Evolutionary conservation across 495 filamentous ascomycete genomes (phyloP), one percentile per base, ranked within the genome.

Genomic region (Jackrogersella minutella): DNA sequence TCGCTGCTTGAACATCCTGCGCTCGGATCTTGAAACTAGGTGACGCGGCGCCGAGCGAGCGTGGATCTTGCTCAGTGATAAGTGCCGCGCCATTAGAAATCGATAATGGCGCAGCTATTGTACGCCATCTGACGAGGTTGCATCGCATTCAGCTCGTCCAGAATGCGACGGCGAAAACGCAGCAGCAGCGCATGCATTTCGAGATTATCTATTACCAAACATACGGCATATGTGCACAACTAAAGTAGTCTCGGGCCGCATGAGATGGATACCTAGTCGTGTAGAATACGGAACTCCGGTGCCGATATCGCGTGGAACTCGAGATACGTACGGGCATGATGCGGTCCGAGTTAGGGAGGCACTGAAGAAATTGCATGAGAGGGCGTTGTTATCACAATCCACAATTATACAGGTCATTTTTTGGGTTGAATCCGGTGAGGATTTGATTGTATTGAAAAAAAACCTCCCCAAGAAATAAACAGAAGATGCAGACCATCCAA

Each of bases 1-100:
- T 76, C 21, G 58, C 65, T 14, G 74, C 74, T 5, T 77, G 66
- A 71, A 58, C 9, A 8, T 34, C 31, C n/a, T 21, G 33, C 43
- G 9, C 39, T 43, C 4, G 11, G 19, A n/a, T 4, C n/a, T 17
- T n/a, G 14, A 16, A 21, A 30, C 13, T 14, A 44, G 30, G 44
- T 14, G 26, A 49, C 24, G 26, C 26, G 19, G 44, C 24, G 28
- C 5, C 8, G 13, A 46, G 44, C 10, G 36, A 28, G 30, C 47
- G 26, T 41, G 11, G 55, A 49, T 13, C 57, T 11, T 46, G n/a
- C 33, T 40, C n/a, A n/a, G n/a, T n/a, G n/a, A n/a, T n/a, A 55
- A 47, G 34, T 46, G 61, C 61, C 61, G 56, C 36, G 51, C 46
- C 61, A 33, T 24, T 19, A 36, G 30, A 44, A 34, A 6, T 49